phyloP scores from a whole-genome alignment of 2,329 filamentous ascomycete genomes.

The Sporothrix brunneoviolacea region DNA sequence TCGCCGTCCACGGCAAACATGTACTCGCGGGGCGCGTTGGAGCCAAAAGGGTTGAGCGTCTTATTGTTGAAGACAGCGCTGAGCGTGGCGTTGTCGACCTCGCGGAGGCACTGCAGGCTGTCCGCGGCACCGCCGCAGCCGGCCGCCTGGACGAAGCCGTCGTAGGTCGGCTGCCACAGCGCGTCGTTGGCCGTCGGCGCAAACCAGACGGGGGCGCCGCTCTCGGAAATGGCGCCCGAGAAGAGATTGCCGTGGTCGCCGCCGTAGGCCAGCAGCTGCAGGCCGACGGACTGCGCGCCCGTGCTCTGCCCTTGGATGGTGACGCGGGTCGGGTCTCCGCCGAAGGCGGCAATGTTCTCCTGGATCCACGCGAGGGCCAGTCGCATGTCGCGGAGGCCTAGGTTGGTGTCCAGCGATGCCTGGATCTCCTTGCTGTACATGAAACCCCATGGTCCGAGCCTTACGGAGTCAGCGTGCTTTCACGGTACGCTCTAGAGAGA shows the following conservation, averaged over 20 bases:
- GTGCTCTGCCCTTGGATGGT: too few species aligned
- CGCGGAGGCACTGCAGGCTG: slow-evolving; percentile 10
- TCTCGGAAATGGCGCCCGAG: slow-evolving; percentile 40
- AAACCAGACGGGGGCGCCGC: slow-evolving; percentile 29
- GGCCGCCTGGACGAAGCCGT: slow-evolving; percentile 24
- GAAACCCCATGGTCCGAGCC: too few species aligned
- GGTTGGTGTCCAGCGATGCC: slow-evolving; percentile 43
- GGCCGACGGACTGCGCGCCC: too few species aligned
- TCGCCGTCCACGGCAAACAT: slow-evolving; percentile 30
- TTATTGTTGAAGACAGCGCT: neutral
- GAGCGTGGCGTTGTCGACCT: neutral
- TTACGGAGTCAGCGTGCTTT: too few species aligned
- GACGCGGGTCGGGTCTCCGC: too few species aligned
- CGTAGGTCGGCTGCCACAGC: slow-evolving; percentile 24
- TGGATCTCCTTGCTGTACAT: too few species aligned
- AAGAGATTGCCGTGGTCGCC: slow-evolving; percentile 49
- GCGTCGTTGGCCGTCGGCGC: neutral
- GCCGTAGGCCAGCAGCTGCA: slow-evolving; percentile 28
- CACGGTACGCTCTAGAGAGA: too few species aligned
- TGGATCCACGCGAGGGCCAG: too few species aligned
- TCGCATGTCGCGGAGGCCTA: too few species aligned
- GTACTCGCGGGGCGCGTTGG: slow-evolving; percentile 8
- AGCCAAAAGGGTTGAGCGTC: neutral
- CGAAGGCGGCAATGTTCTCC: too few species aligned
- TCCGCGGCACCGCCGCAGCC: slow-evolving; percentile 19